Evolutionary conservation across 2,329 filamentous ascomycete species (phyloP).

Genomic region (Ceratocystis cubensis): DNA sequence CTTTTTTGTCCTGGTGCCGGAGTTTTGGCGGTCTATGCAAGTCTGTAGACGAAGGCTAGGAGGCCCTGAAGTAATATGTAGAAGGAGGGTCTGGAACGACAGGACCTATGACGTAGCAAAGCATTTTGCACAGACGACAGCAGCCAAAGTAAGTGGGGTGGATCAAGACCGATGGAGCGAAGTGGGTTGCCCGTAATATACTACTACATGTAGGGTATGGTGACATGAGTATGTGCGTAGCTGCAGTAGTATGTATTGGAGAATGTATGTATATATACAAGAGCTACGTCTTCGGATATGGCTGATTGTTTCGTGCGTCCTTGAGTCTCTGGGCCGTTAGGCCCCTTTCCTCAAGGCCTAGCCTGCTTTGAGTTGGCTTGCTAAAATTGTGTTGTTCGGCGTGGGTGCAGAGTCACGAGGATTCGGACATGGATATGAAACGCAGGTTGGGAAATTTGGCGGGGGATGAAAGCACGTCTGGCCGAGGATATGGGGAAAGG

Average conservation of each 20-base stretch:
- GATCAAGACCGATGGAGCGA: background rate
- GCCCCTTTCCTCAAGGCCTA: background rate
- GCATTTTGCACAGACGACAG: background rate
- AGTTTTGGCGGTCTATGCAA: background rate
- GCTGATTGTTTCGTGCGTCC: background rate
- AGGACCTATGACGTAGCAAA: background rate
- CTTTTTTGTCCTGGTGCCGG: background rate
- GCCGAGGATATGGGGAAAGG: background rate
- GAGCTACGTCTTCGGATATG: background rate
- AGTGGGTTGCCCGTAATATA: background rate
- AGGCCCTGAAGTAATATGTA: background rate
- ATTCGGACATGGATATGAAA: conserved; percentile 7
- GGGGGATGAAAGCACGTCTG: background rate
- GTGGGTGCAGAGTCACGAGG: background rate
- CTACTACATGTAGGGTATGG: background rate
- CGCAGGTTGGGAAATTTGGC: background rate
- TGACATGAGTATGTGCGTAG: background rate
- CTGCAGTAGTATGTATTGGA: too few relatives aligned
- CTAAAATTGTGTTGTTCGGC: background rate
- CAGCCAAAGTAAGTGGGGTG: background rate
- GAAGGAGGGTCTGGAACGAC: background rate
- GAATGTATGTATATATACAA: background rate
- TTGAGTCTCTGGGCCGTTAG: background rate
- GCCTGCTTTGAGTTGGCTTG: background rate
- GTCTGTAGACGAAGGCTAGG: background rate